Percentiles rank a stretch among this genome's conserved stretches.
Evolutionary conservation across 768 basidiomycete genomes (phyloP).

Genomic region (Fistulinella prunicolor): DNA sequence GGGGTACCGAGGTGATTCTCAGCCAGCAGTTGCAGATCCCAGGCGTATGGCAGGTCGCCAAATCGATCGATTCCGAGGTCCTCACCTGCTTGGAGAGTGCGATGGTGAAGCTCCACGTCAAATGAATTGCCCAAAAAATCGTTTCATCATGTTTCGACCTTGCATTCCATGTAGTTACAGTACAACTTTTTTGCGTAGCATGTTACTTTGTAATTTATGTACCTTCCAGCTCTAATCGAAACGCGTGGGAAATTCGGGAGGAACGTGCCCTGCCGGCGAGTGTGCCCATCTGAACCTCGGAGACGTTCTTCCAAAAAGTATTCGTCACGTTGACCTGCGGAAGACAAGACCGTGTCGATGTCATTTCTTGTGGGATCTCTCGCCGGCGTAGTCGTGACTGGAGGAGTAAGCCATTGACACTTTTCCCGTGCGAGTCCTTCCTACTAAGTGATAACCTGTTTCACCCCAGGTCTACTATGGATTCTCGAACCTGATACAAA

Average conservation of each 20-base stretch:
- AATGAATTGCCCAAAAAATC: too few species aligned
- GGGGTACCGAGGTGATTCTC: constrained; percentile 45
- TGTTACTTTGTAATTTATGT: constrained; percentile 14
- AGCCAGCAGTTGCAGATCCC: constrained; percentile 38
- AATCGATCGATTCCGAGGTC: constrained; percentile 8
- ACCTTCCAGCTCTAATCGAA: background rate
- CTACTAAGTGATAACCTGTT: background rate
- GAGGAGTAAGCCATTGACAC: constrained; percentile 44
- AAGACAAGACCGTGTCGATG: too few species aligned
- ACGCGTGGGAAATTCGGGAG: too few species aligned
- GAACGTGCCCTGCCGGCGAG: too few species aligned
- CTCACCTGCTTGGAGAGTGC: constrained; percentile 15
- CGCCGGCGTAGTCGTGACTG: constrained; percentile 66
- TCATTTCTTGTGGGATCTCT: constrained; percentile 62
- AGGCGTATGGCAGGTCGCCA: constrained; percentile 24
- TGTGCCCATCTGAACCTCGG: too few species aligned
- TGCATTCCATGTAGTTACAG: too few species aligned
- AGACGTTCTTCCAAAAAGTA: too few species aligned
- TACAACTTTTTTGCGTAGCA: too few species aligned
- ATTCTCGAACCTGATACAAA: constrained; percentile 62
- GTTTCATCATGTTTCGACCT: too few species aligned
- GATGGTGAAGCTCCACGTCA: constrained; percentile 27
- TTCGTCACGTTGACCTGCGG: too few species aligned
- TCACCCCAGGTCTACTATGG: constrained; percentile 64
- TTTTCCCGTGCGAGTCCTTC: background rate